Base-by-base conservation (phyloP, 441 rosid species). In the Metrosideros polymorpha region DNA sequence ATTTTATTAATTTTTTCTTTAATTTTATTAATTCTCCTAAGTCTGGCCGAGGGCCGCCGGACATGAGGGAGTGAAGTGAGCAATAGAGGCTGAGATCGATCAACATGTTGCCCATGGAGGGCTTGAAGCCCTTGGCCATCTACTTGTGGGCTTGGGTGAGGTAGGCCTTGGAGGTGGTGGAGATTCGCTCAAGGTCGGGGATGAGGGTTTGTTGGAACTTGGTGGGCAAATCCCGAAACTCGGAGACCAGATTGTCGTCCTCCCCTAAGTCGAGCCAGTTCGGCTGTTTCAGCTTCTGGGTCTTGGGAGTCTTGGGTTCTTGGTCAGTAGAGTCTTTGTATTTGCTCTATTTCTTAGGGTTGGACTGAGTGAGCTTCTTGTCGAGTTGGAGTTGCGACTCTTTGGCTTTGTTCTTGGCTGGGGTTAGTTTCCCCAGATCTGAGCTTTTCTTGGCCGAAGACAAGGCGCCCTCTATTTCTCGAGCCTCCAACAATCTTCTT, bases 141-240 rank as follows among this genome's bases (percentile, higher is more conserved):
- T 95, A 93, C 87, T 96, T 93, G 91, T 94, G 96, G 91, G 98
- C 98, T 84, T 89, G 91, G 85, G 90, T 89, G 39, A 97, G 85
- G 92, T 97, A 97, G 82, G 90, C 93, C 85, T 93, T 95, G 45
- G 99, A 96, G 39, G 94, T 91, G 3, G 91, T 88, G 66, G 98
- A 96, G 94, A 96, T 92, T 89, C 87, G 89, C 66, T 96, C 98
- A 4, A 97, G 93, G 92, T 97, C 99, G 99, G 99, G 99, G n/a
- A 95, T 13, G 7, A 97, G 85, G 0, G 94, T 90, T 88, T 93
- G 91, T 53, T 95, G 98, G 91, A 97, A 94, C 84, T 85, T 95
- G 50, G 87, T 88, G 1, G 97, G 98, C 6, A 97, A 94, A 87
- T 93, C 94, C 90, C 97, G 92, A 90, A 95, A 94, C 86, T 94